Base-by-base conservation (phyloP, 257 asterid species). In the Nemophila menziesii region DNA sequence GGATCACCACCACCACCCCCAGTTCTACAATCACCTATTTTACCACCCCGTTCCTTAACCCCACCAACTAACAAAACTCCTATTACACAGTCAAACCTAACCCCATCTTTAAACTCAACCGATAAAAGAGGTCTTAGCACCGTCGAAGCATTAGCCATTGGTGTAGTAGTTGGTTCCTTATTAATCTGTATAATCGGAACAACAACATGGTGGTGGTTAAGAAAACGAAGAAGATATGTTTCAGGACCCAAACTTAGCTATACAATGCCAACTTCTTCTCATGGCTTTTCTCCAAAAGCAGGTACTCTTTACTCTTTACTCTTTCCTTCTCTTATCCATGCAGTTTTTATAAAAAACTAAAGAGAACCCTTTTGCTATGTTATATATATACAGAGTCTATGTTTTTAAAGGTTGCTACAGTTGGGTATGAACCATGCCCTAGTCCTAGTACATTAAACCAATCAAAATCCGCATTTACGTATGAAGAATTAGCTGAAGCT, bases 391-490 rank as follows among this genome's bases (percentile, higher is more conserved):
- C 78, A 90, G 94, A 71, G 41, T 65, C 93, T 36, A 63, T 64
- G 60, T 72, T 72, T 20, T 63, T 77, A 44, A 71, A 69, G 61
- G 58, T 63, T 55, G 43, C 70, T 22, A 39, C 39, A 41, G 46
- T 44, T 13, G 45, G 78, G 62, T 70, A 43, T 55, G 71, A 73
- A 46, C 70, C 80, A 41, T 56, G 62, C 50, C 68, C 42, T 41
- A 69, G 49, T 36, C 60, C 67, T 11, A 74, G 84, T 57, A 80
- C 82, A 50, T 70, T 90, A 52, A 82, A 93, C 33, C 69, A 74
- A 56, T 73, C 94, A 44, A 77, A 75, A 63, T 46, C 82, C 16
- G 76, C 76, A 85, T 90, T 78, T 70, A 65, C 78, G 49, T 79
- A 76, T 19, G 80, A 81, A 39, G 94, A 84, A 45, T 64, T 90